Evolutionary conservation across 78 protist genomes (phyloP).

Genomic region (Planoprotostelium fungivorum): DNA sequence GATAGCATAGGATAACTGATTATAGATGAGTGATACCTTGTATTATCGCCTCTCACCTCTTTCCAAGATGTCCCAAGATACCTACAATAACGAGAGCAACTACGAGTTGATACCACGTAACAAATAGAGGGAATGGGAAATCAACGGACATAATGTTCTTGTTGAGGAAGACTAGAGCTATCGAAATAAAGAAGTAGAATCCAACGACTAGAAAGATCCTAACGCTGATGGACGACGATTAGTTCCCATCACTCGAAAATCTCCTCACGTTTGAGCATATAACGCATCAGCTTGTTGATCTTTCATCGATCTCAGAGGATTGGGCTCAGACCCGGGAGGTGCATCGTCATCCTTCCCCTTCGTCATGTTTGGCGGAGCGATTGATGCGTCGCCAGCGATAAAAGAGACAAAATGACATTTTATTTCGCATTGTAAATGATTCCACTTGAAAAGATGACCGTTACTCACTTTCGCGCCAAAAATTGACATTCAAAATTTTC

Average conservation of each 20-base stretch:
- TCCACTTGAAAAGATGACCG: too few relatives aligned
- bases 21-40: not conserved
- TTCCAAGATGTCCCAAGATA: conserved; percentile 23
- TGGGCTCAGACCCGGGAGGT: too few relatives aligned
- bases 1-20: conserved; percentile 19
- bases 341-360: too few relatives aligned
- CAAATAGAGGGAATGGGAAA: conserved; percentile 56
- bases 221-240: not conserved
- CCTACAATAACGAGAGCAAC: conserved; percentile 44
- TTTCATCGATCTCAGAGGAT: not conserved
- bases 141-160: conserved; percentile 39
- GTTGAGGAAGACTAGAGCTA: conserved; percentile 73
- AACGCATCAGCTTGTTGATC: not conserved
- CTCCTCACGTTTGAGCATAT: not conserved
- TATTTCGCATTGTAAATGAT: too few relatives aligned
- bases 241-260: not conserved
- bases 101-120: conserved; percentile 78
- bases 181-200: conserved; percentile 60
- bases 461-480: too few relatives aligned
- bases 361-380: too few relatives aligned
- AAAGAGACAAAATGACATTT: too few relatives aligned
- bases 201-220: conserved; percentile 25
- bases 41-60: not conserved
- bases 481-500: too few relatives aligned
- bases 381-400: too few relatives aligned